These are phyloP conservation scores for Quercus phellos DNA, from an alignment of 331 rosid species.

Conservation along the genomic window DNA sequence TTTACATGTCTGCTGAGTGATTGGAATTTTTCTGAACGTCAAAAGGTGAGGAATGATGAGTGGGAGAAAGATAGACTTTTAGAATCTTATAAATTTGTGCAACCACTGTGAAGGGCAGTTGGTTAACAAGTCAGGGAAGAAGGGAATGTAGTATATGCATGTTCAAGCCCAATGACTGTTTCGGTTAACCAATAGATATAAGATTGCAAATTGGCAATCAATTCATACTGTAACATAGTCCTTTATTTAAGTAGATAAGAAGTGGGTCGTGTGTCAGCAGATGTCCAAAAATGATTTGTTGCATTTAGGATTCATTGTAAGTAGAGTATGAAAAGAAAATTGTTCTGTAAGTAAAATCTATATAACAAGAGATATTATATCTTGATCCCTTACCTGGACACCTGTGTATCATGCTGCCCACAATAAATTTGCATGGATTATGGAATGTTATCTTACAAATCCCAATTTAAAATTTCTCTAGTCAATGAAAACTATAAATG, in stretches of 20 bases:
- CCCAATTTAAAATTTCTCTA: background rate
- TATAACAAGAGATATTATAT: background rate
- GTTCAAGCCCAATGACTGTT: conserved; percentile 2
- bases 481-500: background rate
- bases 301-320: background rate
- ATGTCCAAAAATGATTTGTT: background rate
- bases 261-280: background rate
- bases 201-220: background rate
- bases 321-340: background rate
- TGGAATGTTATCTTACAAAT: background rate
- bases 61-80: background rate
- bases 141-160: background rate
- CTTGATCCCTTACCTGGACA: background rate
- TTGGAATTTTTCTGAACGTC: background rate
- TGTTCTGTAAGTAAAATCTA: background rate
- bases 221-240: background rate
- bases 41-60: conserved; percentile 2
- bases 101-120: background rate
- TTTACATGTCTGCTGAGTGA: conserved; percentile 5
- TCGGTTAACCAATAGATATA: background rate
- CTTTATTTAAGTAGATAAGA: background rate
- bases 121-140: background rate
- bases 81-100: background rate
- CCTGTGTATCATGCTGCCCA: background rate
- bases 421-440: background rate